Percentiles rank a stretch among this genome's conserved stretches.
These are phyloP conservation scores for Rhodotorula kratochvilovae DNA, from an alignment of 768 basidiomycete species.

Conservation along the genomic window DNA sequence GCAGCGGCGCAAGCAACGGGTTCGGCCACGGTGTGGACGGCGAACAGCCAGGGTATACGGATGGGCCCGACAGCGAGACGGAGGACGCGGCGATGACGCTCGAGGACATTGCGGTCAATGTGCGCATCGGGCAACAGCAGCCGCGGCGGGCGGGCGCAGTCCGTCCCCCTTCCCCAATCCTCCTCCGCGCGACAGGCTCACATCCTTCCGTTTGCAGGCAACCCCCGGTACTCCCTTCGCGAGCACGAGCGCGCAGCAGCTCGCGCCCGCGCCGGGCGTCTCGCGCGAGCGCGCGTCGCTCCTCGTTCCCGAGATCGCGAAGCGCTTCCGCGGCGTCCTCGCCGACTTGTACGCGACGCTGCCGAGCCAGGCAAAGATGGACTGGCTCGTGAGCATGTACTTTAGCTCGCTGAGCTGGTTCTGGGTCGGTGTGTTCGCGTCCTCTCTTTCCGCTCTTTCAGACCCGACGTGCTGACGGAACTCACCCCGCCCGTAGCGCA, in stretches of 20 bases:
- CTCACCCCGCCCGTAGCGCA: neutral
- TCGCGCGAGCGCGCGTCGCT: conserved; percentile 16
- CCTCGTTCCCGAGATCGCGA: conserved; percentile 22
- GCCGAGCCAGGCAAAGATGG: conserved; percentile 17
- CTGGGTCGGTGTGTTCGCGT: conserved; percentile 10
- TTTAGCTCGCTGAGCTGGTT: conserved; percentile 11
- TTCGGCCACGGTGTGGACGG: too few relatives aligned
- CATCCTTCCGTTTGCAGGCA: too few relatives aligned
- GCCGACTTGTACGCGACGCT: conserved; percentile 18
- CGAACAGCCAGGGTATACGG: neutral
- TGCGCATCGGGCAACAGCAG: conserved; percentile 10
- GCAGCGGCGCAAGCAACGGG: neutral
- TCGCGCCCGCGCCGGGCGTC: neutral
- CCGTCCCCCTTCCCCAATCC: neutral
- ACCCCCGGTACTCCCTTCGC: neutral
- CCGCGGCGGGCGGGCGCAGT: neutral
- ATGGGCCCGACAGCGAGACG: conserved; percentile 14
- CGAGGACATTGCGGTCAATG: conserved; percentile 32
- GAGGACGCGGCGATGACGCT: conserved; percentile 34
- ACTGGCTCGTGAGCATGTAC: conserved; percentile 16
- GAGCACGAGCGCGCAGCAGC: neutral
- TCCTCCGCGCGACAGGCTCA: neutral
- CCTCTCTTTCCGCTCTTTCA: neutral
- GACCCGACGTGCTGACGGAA: too few relatives aligned
- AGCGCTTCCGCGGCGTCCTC: conserved; percentile 13